Evolutionary conservation across 352 stramenopile genomes (phyloP), one percentile per base, ranked within the genome.

Genomic region (Phytophthora syringae): DNA sequence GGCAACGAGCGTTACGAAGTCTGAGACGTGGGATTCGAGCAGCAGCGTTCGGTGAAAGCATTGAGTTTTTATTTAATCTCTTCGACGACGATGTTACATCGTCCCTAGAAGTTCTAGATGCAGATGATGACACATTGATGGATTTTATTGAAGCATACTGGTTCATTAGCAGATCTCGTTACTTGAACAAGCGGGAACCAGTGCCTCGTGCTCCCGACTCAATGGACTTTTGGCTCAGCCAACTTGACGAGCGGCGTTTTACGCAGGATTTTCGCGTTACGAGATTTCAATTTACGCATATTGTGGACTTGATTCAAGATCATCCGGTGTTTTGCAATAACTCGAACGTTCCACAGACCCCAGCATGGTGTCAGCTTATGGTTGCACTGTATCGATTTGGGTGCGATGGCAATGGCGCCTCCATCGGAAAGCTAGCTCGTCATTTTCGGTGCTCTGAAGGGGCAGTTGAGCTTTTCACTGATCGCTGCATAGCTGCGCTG

Each of bases 381-480:
- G 36, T 59, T 12, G n/a, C 32, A 2, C 36, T 58, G 4, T 58
- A 58, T 58, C 36, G 22, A 16, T 58, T 58, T 39, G 36, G 27
- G 22, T 58, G 36, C 21, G 36, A 58, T 11, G 51, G 51, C 12
- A 58, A 58, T 24, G 51, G 36, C 21, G 51, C 51, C 36, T 48
- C 51, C 6, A 49, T 58, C 16, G 34, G 22, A 40, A 58, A 47
- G 36, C n/a, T 49, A 27, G 51, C 36, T 5, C 36, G 36, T 10
- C 51, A 58, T 24, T 58, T 58, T 58, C 22, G 51, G 9, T 58
- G 36, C 24, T 32, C 51, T 21, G 51, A 39, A 49, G 51, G 36
- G 10, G 34, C n/a, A 10, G 21, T 49, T 39, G 51, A 58, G 16
- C 51, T 58, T 36, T 48, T 49, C 51, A 58, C 36, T 3, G 36